phyloP scores from a whole-genome alignment of 805 yeast genomes.

The Tanozyma kutaoensis region DNA sequence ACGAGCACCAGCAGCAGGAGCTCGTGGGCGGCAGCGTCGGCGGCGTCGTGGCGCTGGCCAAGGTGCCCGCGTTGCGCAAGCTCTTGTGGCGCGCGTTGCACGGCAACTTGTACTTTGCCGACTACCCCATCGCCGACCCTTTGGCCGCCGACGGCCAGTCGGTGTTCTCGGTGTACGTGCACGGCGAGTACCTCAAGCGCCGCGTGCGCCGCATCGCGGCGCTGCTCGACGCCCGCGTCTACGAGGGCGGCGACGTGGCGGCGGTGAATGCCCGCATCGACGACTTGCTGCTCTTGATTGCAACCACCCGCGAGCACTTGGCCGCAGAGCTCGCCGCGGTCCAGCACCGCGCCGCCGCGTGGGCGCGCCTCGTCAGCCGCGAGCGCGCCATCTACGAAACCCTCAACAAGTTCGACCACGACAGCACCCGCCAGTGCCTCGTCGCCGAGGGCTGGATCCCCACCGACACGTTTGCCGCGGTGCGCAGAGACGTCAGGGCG shows the following conservation, averaged over 20 bases:
- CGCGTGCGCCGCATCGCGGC: conserved; percentile 22
- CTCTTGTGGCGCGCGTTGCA: conserved; percentile 29
- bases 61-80: conserved; percentile 22
- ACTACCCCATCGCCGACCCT: conserved; percentile 15
- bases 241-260: conserved; percentile 11
- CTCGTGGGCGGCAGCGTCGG: conserved; percentile 18
- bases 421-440: conserved; percentile 68
- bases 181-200: conserved; percentile 22
- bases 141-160: conserved; percentile 14
- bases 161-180: conserved; percentile 25
- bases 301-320: too few species aligned
- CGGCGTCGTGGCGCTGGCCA: conserved; percentile 21
- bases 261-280: too few species aligned
- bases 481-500: conserved; percentile 54
- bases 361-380: conserved; percentile 32
- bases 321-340: too few species aligned
- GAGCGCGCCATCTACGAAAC: conserved; percentile 77
- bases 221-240: conserved; percentile 25
- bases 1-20: too few species aligned
- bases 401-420: conserved; percentile 70
- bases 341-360: conserved; percentile 5
- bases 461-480: conserved; percentile 51
- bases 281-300: too few species aligned
- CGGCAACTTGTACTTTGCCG: conserved; percentile 28
- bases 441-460: conserved; percentile 98